Evolutionary conservation across 2,329 filamentous ascomycete species (phyloP), one percentile per base, ranked within the genome.

Genomic region (Epichloe baconii): DNA sequence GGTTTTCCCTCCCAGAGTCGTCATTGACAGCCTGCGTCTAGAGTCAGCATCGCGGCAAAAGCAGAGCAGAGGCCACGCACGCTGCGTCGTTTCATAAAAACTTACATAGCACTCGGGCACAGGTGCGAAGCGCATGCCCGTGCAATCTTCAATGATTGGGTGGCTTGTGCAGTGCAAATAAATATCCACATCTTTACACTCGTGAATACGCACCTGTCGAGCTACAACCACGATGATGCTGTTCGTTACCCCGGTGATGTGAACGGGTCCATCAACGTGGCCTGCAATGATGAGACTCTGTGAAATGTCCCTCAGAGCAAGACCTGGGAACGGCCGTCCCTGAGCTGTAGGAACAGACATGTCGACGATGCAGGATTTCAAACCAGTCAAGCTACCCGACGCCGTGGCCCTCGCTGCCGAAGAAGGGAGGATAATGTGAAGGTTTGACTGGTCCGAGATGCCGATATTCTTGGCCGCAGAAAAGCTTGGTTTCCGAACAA

Each of bases 131-230:
- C 83, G 77, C 63, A 98, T 79, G 14, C 74, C 76, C 23, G 69
- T 76, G 64, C 91, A 97, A 57, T 93, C 85, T 67, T 98, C 93
- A 56, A 98, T 95, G 59, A 98, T 96, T 0, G 93, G 93, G 55
- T 89, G 82, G 60, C 87, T 93, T 1, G 75, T 73, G 62, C 86
- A 90, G 57, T 84, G 78, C 53, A 98, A 72, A 64, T 97, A 97
- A 11, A 98, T 76, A 57, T 88, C 81, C 37, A 94, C 85, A 54
- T 89, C 78, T 44, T 71, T 74, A 62, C 88, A 94, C 57, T 91
- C 85, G 64, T 98, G 93, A 72, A 98, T 91, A 21, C 93, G 80
- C 60, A 95, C 88, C 66, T 98, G 93, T n/a, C 85, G 78, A 49
- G 87, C 86, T 6, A 80, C 76, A 3, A 95, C 81, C 0, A 96